Conservation (phyloP, 305 asterid species). For the Fraxinus xanthoxyloides region DNA sequence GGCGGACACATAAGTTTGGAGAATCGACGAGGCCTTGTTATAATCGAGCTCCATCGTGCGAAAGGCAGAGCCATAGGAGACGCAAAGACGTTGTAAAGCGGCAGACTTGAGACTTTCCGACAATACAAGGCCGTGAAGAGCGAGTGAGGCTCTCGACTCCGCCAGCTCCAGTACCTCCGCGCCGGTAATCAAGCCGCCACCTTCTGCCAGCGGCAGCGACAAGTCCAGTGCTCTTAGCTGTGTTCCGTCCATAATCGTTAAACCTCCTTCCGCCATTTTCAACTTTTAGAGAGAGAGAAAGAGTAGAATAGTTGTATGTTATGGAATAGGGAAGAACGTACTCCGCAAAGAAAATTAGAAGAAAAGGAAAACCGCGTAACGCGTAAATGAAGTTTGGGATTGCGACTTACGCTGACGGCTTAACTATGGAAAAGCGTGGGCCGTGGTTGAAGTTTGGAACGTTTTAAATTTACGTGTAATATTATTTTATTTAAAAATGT, state of each 20-base stretch:
- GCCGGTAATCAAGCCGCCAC: constrained; percentile 32
- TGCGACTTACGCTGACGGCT: neutral
- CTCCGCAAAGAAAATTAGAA: neutral
- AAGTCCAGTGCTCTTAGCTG: constrained; percentile 38
- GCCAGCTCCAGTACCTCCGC: constrained; percentile 42
- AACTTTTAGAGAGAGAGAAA: constrained; percentile 19
- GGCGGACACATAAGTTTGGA: constrained; percentile 38
- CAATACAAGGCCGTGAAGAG: constrained; percentile 39
- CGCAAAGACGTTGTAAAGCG: constrained; percentile 39
- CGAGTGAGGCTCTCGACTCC: constrained; percentile 37
- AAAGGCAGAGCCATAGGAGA: constrained; percentile 34
- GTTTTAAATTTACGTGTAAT: too few relatives aligned
- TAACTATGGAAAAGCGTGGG: neutral
- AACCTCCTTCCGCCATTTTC: constrained; percentile 48
- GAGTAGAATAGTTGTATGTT: constrained; percentile 19
- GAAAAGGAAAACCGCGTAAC: constrained; percentile 33
- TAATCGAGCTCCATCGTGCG: constrained; percentile 30
- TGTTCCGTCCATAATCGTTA: constrained; percentile 49
- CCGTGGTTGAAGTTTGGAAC: too few relatives aligned
- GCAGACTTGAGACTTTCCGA: constrained; percentile 41
- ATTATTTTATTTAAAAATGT: too few relatives aligned
- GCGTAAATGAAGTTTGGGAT: constrained; percentile 26
- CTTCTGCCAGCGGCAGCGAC: constrained; percentile 30
- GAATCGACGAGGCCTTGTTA: constrained; percentile 37
- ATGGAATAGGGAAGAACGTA: neutral